Base-by-base conservation (phyloP, 352 stramenopile genomes). In the Globisporangium orthogonon region DNA sequence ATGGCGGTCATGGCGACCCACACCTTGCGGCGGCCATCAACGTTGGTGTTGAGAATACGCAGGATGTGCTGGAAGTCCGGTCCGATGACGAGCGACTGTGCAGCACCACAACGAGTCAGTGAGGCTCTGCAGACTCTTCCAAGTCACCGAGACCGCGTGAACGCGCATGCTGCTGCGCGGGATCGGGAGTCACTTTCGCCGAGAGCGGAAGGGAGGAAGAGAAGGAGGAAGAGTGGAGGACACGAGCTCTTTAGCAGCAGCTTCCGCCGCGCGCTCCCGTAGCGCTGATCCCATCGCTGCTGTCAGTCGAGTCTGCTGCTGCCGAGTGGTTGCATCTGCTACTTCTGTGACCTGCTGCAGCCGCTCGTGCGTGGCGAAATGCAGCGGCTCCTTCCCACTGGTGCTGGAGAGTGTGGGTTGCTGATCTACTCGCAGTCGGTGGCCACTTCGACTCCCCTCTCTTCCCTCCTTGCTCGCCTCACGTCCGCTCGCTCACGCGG, bases 41-140 rank as follows among this genome's bases (percentile, higher is more conserved):
- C 96, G 89, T 99, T 99, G 66, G 97, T 99, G 87, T 99, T 99
- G 70, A 99, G 96, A 83, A 99, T 98, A 99, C 97, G 97, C 70
- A 99, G 91, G 89, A 99, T 99, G 91, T 99, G 96, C 82, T 99
- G 97, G 84, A 99, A 99, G 78, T 99, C 97, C 73, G 85, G 89
- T 71, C 90, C 88, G 73, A 94, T 91, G 70, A 94, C 83, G 81
- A 94, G 83, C 76, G 83, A 94, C 83, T 94, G 62, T 40, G 49
- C 23, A 40, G 59, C 33, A 66, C 52, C 31, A 47, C 35, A 41
- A 44, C 17, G 10, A n/a, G 45, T 59, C 53, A 59, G 51, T n/a
- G 14, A 40, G 13, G 52, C 6, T 10, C 6, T 10, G 10, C 43
- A n/a, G 18, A 4, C 41, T 47, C 15, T 15, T 47, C 41, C 6